Percentiles rank a stretch among this genome's conserved stretches.
phyloP scores from a whole-genome alignment of 805 yeast genomes.

The Geotrichum ghanense region DNA sequence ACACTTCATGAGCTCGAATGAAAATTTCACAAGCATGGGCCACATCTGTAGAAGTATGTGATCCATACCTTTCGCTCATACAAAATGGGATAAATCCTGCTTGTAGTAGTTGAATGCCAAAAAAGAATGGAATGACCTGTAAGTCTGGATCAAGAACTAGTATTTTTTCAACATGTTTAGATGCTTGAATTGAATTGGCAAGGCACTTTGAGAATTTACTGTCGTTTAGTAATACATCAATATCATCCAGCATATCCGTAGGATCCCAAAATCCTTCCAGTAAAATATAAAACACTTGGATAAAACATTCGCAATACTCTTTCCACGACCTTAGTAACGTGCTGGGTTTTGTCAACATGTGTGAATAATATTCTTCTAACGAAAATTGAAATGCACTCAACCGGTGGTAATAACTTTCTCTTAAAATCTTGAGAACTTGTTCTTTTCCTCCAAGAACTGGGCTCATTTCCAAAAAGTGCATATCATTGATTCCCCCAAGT shows the following conservation, averaged over 20 bases:
- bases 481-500: constrained; percentile 22
- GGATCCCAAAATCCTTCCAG: constrained; percentile 22
- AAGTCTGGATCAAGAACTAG: constrained; percentile 20
- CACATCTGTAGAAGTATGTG: constrained; percentile 18
- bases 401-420: constrained; percentile 8
- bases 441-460: constrained; percentile 15
- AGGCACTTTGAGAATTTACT: constrained; percentile 18
- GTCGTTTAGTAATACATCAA: constrained; percentile 13
- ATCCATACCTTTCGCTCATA: constrained; percentile 16
- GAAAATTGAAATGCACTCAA: constrained; percentile 10
- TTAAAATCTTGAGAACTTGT: constrained; percentile 6
- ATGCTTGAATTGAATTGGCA: constrained; percentile 19
- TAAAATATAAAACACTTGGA: constrained; percentile 20
- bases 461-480: constrained; percentile 17
- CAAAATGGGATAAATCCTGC: constrained; percentile 20
- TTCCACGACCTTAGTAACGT: constrained; percentile 13
- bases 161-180: constrained; percentile 17
- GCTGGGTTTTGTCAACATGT: constrained; percentile 9
- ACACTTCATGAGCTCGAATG: constrained; percentile 25
- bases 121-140: constrained; percentile 21
- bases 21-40: constrained; percentile 21
- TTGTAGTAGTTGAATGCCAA: constrained; percentile 22
- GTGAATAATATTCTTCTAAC: constrained; percentile 9
- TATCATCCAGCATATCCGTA: constrained; percentile 15
- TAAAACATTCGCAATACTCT: constrained; percentile 15